Percentiles rank a stretch among this genome's conserved stretches.
Evolutionary conservation across 306 rosid species (phyloP).

Genomic region (Leucaena leucocephala): DNA sequence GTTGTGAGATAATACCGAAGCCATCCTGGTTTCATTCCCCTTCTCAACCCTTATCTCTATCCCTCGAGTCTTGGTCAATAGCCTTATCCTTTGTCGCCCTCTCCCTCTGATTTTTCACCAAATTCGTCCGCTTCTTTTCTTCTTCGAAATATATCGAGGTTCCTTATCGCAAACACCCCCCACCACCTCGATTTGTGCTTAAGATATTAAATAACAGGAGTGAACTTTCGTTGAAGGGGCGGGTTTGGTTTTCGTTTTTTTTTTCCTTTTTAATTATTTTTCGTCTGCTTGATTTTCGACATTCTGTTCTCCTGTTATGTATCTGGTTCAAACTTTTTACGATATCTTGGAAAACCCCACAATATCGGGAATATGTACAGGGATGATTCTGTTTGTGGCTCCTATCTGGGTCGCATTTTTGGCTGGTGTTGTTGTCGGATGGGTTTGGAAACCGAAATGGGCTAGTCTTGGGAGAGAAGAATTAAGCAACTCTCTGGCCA

Average conservation of each 20-base stretch:
- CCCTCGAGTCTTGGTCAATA: slow-evolving; percentile 24
- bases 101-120: slow-evolving; percentile 43
- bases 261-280: background rate
- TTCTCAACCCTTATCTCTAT: slow-evolving; percentile 23
- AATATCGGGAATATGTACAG: slow-evolving; percentile 37
- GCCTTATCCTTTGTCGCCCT: slow-evolving; percentile 21
- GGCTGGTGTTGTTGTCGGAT: slow-evolving; percentile 49
- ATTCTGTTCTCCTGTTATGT: slow-evolving; percentile 13
- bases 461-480: slow-evolving; percentile 45
- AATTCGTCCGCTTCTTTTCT: slow-evolving; percentile 17
- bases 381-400: slow-evolving; percentile 35
- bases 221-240: background rate
- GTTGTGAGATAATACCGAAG: slow-evolving; percentile 5
- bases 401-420: slow-evolving; percentile 50
- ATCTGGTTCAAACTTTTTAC: slow-evolving; percentile 31
- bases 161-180: slow-evolving; percentile 24
- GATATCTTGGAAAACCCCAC: slow-evolving; percentile 44
- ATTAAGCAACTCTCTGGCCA: slow-evolving; percentile 37
- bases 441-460: slow-evolving; percentile 65
- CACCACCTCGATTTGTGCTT: slow-evolving; percentile 5
- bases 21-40: background rate
- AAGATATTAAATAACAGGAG: background rate
- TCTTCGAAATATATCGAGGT: slow-evolving; percentile 1
- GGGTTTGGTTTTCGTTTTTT: background rate
- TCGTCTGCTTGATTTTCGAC: background rate